Percentiles rank a stretch among this genome's conserved stretches.
phyloP scores from a whole-genome alignment of 2,329 filamentous ascomycete species.

The Trichophyton simii region DNA sequence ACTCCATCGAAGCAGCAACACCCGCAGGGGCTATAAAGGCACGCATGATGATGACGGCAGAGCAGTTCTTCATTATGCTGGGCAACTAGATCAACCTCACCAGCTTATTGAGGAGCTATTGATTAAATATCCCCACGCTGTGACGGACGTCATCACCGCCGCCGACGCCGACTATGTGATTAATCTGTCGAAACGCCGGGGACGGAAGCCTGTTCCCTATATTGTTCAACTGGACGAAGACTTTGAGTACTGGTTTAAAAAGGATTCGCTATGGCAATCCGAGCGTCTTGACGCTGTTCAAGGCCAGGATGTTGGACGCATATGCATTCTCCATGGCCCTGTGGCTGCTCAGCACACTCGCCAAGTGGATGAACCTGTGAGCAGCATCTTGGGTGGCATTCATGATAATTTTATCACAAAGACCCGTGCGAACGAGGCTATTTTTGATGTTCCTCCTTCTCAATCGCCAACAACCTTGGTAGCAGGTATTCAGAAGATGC shows the following conservation, averaged over 20 bases:
- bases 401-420: slow-evolving; percentile 75
- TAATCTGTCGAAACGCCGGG: slow-evolving; percentile 75
- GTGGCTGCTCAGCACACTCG: slow-evolving; percentile 76
- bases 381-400: slow-evolving; percentile 85
- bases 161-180: slow-evolving; percentile 98
- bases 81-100: neutral
- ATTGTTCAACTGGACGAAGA: slow-evolving; percentile 88
- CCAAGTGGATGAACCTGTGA: slow-evolving; percentile 85
- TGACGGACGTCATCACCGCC: slow-evolving; percentile 81
- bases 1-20: slow-evolving; percentile 22
- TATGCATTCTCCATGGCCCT: slow-evolving; percentile 90
- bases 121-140: neutral
- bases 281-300: slow-evolving; percentile 95
- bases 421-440: neutral
- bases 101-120: neutral
- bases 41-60: slow-evolving; percentile 20
- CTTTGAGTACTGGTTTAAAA: slow-evolving; percentile 99
- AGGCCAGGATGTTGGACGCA: slow-evolving; percentile 86
- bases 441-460: neutral
- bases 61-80: neutral
- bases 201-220: slow-evolving; percentile 94
- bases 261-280: slow-evolving; percentile 98
- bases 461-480: neutral
- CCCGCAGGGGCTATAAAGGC: slow-evolving; percentile 32
- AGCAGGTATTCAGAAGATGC: neutral